Conservation (phyloP, 2,329 filamentous ascomycete species). For the Stagonosporopsis vannaccii region DNA sequence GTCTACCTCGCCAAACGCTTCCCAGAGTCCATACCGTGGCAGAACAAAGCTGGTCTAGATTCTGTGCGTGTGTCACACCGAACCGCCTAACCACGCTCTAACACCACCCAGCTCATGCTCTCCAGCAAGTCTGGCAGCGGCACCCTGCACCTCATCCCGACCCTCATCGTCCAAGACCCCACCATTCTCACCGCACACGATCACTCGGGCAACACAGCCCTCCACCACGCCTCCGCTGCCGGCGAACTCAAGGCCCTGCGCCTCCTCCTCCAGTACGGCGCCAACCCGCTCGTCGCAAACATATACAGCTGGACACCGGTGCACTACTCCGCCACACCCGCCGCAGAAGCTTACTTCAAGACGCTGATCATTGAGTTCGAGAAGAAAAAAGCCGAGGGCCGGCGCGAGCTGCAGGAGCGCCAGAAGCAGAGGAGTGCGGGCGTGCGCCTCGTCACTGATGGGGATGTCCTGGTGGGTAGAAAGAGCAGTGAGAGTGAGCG, state of each 20-base stretch:
- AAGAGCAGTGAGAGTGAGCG: conserved; percentile 18
- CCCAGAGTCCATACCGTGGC: conserved; percentile 67
- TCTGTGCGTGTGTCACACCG: conserved; percentile 57
- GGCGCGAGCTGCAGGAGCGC: conserved; percentile 40
- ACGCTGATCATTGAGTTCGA: conserved; percentile 76
- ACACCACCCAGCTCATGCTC: conserved; percentile 48
- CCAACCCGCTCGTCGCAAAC: conserved; percentile 75
- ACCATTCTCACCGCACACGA: conserved; percentile 58
- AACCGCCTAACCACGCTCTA: not conserved
- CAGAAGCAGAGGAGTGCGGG: conserved; percentile 44
- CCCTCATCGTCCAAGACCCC: conserved; percentile 43
- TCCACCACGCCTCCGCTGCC: conserved; percentile 85
- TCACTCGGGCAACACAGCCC: conserved; percentile 79
- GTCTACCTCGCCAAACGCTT: conserved; percentile 72
- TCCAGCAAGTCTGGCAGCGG: conserved; percentile 48
- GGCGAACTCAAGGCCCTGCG: conserved; percentile 80
- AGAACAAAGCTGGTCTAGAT: conserved; percentile 73
- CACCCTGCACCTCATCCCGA: conserved; percentile 54
- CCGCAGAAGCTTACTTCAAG: conserved; percentile 85
- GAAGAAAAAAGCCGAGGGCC: conserved; percentile 61
- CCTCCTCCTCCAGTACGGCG: conserved; percentile 79
- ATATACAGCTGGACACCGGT: conserved; percentile 82
- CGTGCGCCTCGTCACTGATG: conserved; percentile 46
- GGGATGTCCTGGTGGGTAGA: conserved; percentile 25
- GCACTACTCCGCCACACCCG: conserved; percentile 81